Evolutionary conservation across 345 rosid genomes (phyloP), one percentile per base, ranked within the genome.

Genomic region (Mercurialis annua): DNA sequence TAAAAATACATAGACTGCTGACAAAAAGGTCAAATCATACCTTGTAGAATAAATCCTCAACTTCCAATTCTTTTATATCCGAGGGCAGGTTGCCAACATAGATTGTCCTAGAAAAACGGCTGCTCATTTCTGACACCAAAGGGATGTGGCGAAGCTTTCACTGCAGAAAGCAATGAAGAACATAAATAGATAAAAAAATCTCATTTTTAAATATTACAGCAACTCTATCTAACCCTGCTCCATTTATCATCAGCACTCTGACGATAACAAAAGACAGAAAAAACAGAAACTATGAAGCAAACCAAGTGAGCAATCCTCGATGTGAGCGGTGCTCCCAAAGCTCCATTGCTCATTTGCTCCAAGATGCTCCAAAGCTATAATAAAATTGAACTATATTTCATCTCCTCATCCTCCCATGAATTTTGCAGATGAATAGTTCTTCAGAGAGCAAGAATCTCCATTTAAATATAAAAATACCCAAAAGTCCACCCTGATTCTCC

Each of bases 31-130:
- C 48, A 76, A 76, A 48, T 36, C 84, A 64, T 50, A 94, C 98
- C 98, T 94, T 94, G 84, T 90, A 89, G 70, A 94, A 94, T 38
- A 94, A 79, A 81, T 94, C 98, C 74, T 94, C 98, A 74, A 94
- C 80, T 80, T 92, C 98, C 36, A 68, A 72, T 79, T 94, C 99
- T 72, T 86, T 83, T 57, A 94, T 86, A 81, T 89, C 97, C 15
- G 90, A 64, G 1, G 99, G 99, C 78, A 94, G 78, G 85, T 94
- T 94, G 64, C 99, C 99, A 69, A 92, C 98, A 72, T 94, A 94
- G 73, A 94, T 92, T n/a, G 93, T 84, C 59, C 97, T 93, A 66
- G 98, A 94, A 82, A 86, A 94, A 33, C 96, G 98, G 66, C 97
- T 86, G 77, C 97, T 91, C 98, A 94, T 94, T 85, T 77, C 73